phyloP scores from a whole-genome alignment of 2,329 filamentous ascomycete genomes.

The Clonostachys sp. region DNA sequence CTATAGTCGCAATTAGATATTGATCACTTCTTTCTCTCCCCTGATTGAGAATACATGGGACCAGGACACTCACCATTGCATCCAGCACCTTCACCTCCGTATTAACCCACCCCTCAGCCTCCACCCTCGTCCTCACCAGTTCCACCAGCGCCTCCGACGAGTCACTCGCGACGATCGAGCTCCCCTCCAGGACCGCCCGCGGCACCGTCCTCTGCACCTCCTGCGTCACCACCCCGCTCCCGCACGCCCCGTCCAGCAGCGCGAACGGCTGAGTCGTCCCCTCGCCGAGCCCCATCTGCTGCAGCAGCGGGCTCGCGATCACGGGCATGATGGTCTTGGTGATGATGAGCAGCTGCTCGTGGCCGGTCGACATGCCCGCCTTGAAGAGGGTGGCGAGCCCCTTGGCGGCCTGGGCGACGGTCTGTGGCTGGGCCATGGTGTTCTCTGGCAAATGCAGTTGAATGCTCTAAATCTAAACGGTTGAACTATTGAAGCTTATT shows the following conservation, averaged over 20 bases:
- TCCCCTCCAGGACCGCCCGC: slow-evolving; percentile 25
- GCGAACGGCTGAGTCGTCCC: slow-evolving; percentile 18
- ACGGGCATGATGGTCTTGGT: slow-evolving; percentile 9
- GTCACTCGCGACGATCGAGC: slow-evolving; percentile 46
- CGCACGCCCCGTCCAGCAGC: slow-evolving; percentile 50
- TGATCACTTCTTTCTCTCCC: not conserved
- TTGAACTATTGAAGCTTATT: not conserved
- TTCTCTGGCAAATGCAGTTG: not conserved
- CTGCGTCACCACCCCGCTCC: slow-evolving; percentile 42
- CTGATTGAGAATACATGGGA: not conserved
- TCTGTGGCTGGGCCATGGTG: too few species aligned
- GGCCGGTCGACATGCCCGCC: slow-evolving; percentile 1
- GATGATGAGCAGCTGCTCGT: slow-evolving; percentile 1
- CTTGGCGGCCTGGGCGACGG: not conserved
- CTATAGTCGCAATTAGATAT: slow-evolving; percentile 11
- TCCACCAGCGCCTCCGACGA: slow-evolving; percentile 34
- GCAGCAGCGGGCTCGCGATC: slow-evolving; percentile 11
- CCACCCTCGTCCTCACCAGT: slow-evolving; percentile 28
- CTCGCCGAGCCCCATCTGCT: slow-evolving; percentile 14
- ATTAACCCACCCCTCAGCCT: slow-evolving; percentile 38
- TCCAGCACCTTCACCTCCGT: slow-evolving; percentile 36
- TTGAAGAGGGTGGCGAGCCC: slow-evolving; percentile 4
- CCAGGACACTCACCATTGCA: slow-evolving; percentile 36
- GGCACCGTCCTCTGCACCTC: slow-evolving; percentile 33
- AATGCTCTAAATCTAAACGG: not conserved